Base-by-base conservation (phyloP, 2,329 filamentous ascomycete genomes). In the Epichloe festucae region DNA sequence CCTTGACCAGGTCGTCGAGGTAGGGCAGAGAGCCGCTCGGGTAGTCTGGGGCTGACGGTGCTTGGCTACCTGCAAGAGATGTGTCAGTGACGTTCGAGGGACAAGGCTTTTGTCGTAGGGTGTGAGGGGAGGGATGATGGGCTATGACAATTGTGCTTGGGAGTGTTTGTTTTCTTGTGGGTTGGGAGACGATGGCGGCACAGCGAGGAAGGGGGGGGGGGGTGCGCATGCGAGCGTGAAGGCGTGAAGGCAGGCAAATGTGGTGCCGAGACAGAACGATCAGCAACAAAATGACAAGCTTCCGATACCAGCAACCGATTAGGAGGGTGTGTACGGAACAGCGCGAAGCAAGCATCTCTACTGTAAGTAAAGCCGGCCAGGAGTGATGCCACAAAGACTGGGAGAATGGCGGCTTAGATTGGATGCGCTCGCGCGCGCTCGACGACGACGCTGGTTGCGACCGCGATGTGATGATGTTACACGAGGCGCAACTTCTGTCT, bases 1-100 rank as follows among this genome's bases (percentile, higher is more conserved):
- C 62, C 74, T 70, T 70, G 72, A 75, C 78, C 77, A 79, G 76
- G 31, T 31, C 31, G 77, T 79, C 75, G 76, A 75, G 75, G 70
- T 70, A 63, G 66, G 69, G 63, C 36, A 53, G 68, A 75, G 69
- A 73, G 74, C 73, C 73, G 39, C 44, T 46, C 27, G 50, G 50
- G 44, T 49, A 35, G 36, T 47, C 47, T 50, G 35, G 53, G 47
- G 50, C 53, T 50, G 50, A 70, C 70, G 71, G 59, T 59, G 57
- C 59, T 58, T 52, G 59, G 73, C 71, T 69, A 73, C 70, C 71
- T 77, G 74, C 75, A 75, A 47, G 72, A 67, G 65, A 65, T 76
- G 73, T 72, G 73, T 76, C 70, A 76, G 66, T 71, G 68, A 65
- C 57, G 62, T 57, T 58, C 58, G 56, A 58, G 54, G 56, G 60